Conservation (phyloP, 2,329 filamentous ascomycete species). For the Ambrosiella beaveri region DNA sequence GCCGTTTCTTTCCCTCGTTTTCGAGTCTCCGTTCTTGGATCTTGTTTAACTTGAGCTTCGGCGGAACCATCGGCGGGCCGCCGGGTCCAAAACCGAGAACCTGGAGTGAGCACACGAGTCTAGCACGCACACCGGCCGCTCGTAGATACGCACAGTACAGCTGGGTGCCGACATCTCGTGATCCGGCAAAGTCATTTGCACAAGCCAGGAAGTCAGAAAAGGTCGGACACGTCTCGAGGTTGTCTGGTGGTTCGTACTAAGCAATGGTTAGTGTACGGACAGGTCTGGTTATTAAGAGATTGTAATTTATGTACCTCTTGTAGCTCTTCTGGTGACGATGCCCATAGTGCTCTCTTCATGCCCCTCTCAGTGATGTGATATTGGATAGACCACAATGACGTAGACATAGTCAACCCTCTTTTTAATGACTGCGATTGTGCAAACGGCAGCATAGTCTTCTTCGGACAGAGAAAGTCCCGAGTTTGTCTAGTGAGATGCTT, state of each 20-base stretch:
- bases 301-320: constrained; percentile 30
- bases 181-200: constrained; percentile 55
- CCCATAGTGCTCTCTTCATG: constrained; percentile 56
- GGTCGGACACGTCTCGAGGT: constrained; percentile 51
- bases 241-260: constrained; percentile 39
- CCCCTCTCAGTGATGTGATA: constrained; percentile 59
- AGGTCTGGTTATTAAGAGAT: background rate
- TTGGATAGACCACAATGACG: constrained; percentile 47
- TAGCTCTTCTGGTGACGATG: constrained; percentile 44
- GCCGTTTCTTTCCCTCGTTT: constrained; percentile 19
- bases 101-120: constrained; percentile 83
- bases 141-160: constrained; percentile 78
- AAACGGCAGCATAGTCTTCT: constrained; percentile 52
- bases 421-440: constrained; percentile 60
- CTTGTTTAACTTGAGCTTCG: constrained; percentile 21
- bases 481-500: constrained; percentile 49
- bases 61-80: constrained; percentile 28
- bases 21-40: constrained; percentile 13
- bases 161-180: constrained; percentile 77
- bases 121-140: constrained; percentile 60
- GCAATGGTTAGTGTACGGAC: constrained; percentile 15
- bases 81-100: constrained; percentile 50
- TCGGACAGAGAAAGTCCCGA: constrained; percentile 50
- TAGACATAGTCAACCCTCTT: constrained; percentile 55
- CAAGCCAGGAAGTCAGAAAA: constrained; percentile 56